phyloP scores from a whole-genome alignment of 345 rosid species.

The Populus deltoides region DNA sequence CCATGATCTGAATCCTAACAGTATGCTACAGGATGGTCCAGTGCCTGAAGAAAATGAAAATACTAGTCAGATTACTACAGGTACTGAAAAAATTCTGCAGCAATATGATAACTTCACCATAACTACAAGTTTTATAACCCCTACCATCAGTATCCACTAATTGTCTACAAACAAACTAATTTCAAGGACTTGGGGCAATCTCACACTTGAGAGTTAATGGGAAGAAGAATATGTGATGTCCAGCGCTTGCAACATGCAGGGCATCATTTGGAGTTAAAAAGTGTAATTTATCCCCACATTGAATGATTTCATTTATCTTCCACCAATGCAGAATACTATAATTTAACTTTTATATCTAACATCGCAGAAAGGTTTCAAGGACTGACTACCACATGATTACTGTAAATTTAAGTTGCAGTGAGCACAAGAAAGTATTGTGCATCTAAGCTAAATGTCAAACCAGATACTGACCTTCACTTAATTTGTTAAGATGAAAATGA shows the following conservation, averaged over 20 bases:
- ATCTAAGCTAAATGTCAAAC: background rate
- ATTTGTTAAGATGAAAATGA: background rate
- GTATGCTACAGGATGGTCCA: background rate
- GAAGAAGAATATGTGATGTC: background rate
- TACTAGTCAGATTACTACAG: background rate
- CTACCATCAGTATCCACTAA: background rate
- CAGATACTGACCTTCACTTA: conserved; percentile 1
- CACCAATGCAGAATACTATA: background rate
- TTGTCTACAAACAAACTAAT: background rate
- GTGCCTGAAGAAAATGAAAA: background rate
- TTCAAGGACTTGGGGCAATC: background rate
- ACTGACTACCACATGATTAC: background rate
- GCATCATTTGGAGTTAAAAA: background rate
- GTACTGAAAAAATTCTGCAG: background rate
- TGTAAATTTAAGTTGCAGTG: background rate
- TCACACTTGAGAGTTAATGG: background rate
- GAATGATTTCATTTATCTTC: background rate
- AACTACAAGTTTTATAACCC: background rate
- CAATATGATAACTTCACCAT: background rate
- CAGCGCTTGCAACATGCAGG: background rate
- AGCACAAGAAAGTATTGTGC: background rate
- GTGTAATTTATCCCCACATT: background rate
- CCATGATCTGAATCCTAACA: background rate
- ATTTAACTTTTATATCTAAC: background rate
- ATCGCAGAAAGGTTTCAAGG: background rate